Evolutionary conservation across 768 basidiomycete species (phyloP), one percentile per base, ranked within the genome.

Genomic region (Amanita fuliginea): DNA sequence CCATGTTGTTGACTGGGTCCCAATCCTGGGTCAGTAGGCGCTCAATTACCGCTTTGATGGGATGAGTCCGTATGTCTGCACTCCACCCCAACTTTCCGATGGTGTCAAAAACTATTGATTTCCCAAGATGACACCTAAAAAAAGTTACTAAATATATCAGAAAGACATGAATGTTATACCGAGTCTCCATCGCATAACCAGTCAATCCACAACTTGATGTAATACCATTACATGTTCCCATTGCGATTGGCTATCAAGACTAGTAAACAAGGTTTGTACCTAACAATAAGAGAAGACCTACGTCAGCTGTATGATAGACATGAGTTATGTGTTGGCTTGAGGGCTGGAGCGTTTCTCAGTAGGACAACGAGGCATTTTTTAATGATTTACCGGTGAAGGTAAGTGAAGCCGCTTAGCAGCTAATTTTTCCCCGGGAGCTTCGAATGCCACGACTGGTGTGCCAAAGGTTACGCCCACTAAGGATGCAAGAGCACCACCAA

Each of bases 401-500:
- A 98, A 79, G 62, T 97, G 93, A 11, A 97, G 71, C 18, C 95
- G 75, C 2, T 67, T 64, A 0, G 93, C 78, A 2, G 94, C 80
- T 43, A 76, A 59, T 54, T 67, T 77, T 62, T 92, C 90, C 1
- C 69, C 79, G 0, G 90, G 91, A 0, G 90, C 76, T 69, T 96
- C 92, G 58, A 95, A 94, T 0, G 90, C 77, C 9, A 99, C 88
- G 13, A 86, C 86, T 0, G 95, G 95, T 3, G 72, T 80, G n/a
- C 95, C 95, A 59, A 97, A 99, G 0, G 95, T 93, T 2, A 79
- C 71, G 0, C 89, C 92, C 6, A 97, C 68, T 3, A 99, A 75
- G 0, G 90, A 80, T 1, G 93, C 82, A 16, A 98, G 65, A 0
- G 86, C 72, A 0, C 95, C 95, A 13, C 95, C 95, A 10, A 97